Evolutionary conservation across 2,329 filamentous ascomycete genomes (phyloP).

Genomic region (Coleophoma cylindrospora): DNA sequence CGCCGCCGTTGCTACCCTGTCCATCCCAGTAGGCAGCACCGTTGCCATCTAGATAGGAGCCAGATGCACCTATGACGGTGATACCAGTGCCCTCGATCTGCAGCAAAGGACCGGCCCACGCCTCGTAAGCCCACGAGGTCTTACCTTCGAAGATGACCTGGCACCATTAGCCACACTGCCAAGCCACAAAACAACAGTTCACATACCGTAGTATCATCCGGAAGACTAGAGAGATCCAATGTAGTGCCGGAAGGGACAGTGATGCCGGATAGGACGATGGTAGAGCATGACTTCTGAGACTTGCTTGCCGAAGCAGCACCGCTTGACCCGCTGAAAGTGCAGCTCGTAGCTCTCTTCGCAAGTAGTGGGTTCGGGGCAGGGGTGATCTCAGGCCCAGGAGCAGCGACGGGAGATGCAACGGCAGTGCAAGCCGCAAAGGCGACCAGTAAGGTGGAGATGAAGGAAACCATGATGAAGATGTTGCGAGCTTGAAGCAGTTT

Average conservation of each 20-base stretch:
- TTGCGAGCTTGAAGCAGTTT: background rate
- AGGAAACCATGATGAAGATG: background rate
- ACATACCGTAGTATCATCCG: background rate
- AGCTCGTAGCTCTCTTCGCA: slow-evolving; percentile 28
- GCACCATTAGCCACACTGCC: background rate
- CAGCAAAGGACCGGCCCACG: slow-evolving; percentile 60
- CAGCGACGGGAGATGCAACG: background rate
- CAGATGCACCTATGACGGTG: slow-evolving; percentile 44
- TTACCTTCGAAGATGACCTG: slow-evolving; percentile 56
- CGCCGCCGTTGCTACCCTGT: slow-evolving; percentile 49
- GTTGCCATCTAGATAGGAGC: slow-evolving; percentile 48
- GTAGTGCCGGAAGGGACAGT: slow-evolving; percentile 52
- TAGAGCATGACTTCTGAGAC: slow-evolving; percentile 45
- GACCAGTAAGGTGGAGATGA: background rate
- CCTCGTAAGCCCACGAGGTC: slow-evolving; percentile 61
- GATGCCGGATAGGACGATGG: slow-evolving; percentile 47
- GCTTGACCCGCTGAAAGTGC: slow-evolving; percentile 45
- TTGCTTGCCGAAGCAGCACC: slow-evolving; percentile 38
- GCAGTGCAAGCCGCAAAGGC: background rate
- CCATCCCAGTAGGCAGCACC: slow-evolving; percentile 57
- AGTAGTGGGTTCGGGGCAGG: background rate
- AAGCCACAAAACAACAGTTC: background rate
- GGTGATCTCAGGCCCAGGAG: background rate
- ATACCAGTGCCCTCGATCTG: slow-evolving; percentile 52
- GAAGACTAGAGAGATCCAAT: slow-evolving; percentile 35